These are phyloP conservation scores for Podila horticola DNA, from an alignment of 192 early-diverging fungal species.

Conservation along the genomic window DNA sequence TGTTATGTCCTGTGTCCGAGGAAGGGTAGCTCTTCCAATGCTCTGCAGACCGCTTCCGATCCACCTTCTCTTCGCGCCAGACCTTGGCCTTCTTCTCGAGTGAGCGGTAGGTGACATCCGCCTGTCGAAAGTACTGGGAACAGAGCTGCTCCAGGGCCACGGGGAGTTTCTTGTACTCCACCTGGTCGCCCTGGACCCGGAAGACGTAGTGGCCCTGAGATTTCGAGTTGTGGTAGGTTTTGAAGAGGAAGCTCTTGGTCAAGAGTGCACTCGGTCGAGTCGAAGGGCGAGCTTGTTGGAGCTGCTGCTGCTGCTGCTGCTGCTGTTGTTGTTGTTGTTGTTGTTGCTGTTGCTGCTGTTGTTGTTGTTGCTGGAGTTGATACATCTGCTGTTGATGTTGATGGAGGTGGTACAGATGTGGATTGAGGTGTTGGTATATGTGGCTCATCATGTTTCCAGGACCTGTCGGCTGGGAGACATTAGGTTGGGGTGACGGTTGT, in stretches of 20 bases:
- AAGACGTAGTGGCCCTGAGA: conserved; percentile 40
- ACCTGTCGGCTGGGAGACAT: background rate
- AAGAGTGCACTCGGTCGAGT: conserved; percentile 4
- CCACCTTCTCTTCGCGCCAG: conserved; percentile 18
- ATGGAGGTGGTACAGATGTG: background rate
- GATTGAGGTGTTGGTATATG: background rate
- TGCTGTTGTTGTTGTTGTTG: background rate
- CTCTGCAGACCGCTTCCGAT: background rate
- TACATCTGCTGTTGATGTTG: background rate
- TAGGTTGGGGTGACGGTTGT: background rate
- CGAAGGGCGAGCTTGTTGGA: background rate
- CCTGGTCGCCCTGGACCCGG: conserved; percentile 6
- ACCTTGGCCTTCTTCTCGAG: conserved; percentile 23
- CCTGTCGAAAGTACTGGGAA: conserved; percentile 44
- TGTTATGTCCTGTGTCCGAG: background rate
- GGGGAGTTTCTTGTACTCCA: conserved; percentile 29
- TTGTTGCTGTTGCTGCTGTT: background rate
- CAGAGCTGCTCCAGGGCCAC: conserved; percentile 22
- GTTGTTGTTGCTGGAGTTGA: background rate
- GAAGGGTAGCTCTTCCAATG: background rate
- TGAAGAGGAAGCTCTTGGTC: conserved; percentile 24
- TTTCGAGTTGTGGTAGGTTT: conserved; percentile 34
- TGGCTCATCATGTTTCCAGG: background rate
- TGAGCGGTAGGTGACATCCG: conserved; percentile 16
- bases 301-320: background rate